Evolutionary conservation across 2,329 filamentous ascomycete species (phyloP).

Genomic region (Diplodia seriata): DNA sequence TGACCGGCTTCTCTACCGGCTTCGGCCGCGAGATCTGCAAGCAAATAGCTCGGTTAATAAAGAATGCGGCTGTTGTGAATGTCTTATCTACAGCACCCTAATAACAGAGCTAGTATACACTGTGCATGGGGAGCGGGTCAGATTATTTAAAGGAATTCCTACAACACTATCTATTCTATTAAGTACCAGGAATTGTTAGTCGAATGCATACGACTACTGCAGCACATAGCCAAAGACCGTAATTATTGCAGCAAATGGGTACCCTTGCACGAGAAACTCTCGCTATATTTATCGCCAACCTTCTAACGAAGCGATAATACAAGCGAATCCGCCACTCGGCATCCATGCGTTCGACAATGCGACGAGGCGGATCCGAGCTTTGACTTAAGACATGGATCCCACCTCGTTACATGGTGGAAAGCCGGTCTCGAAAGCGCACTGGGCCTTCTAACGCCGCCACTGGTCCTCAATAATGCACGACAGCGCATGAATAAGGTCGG

Average conservation of each 20-base stretch:
- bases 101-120: constrained; percentile 6
- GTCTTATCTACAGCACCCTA: neutral
- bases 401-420: neutral
- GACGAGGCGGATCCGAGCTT: neutral
- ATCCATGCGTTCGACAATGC: constrained; percentile 1
- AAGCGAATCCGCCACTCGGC: neutral
- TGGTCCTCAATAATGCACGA: too few relatives aligned
- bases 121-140: neutral
- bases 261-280: neutral
- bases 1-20: too few relatives aligned
- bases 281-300: neutral
- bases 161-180: neutral
- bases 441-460: neutral
- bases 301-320: neutral
- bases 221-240: constrained; percentile 5
- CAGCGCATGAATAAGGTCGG: too few relatives aligned
- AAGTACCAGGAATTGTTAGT: neutral
- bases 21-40: too few relatives aligned
- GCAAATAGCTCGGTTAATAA: too few relatives aligned
- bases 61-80: too few relatives aligned
- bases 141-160: neutral
- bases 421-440: neutral
- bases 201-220: neutral
- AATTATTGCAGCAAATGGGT: neutral
- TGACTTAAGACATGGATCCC: neutral